Evolutionary conservation across 2,329 filamentous ascomycete species (phyloP), one percentile per base, ranked within the genome.

Genomic region (Conoideocrella luteorostrata): DNA sequence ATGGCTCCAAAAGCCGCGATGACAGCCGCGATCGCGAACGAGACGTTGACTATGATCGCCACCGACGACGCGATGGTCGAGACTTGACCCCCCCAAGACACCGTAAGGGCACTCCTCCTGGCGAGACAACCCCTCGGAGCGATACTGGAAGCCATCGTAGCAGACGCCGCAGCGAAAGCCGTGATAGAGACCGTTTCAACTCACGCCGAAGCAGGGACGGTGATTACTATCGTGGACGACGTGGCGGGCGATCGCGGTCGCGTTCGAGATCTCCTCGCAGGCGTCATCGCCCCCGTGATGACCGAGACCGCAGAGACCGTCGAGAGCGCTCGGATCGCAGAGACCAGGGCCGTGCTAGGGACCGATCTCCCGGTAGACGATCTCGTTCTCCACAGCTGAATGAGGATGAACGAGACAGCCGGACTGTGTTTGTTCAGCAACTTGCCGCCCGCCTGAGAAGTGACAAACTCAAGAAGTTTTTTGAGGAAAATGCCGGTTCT

Each of bases 391-490:
- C 88, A 22, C 82, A 86, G 60, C 80, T 86, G 48, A 95, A 86
- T 57, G 90, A 96, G 65, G 93, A 97, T 68, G 93, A 98, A 69
- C 86, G 91, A 60, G 93, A 98, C 70, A 85, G 88, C 56, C 86
- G 93, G 58, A 98, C 94, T 46, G 88, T 98, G 47, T 98, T 98
- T 63, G 93, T 98, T 44, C 93, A 98, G 72, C 93, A 98, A 69
- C 84, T 98, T 61, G 93, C 93, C 54, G 90, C 90, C 54, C 87
- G 93, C 60, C 77, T 97, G 52, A 84, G 91, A 56, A 95, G 88
- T 44, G 89, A 88, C 59, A 89, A 97, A 65, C 75, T 98, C 51
- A 91, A 94, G 65, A 79, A 83, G 49, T 98, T 98, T 65, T 98
- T 98, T 60, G 88, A 95, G 64, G 88, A 95, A 64, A 90, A 91